Conservation (phyloP, 2,329 filamentous ascomycete species). For the Colletotrichum cordylinicola region DNA sequence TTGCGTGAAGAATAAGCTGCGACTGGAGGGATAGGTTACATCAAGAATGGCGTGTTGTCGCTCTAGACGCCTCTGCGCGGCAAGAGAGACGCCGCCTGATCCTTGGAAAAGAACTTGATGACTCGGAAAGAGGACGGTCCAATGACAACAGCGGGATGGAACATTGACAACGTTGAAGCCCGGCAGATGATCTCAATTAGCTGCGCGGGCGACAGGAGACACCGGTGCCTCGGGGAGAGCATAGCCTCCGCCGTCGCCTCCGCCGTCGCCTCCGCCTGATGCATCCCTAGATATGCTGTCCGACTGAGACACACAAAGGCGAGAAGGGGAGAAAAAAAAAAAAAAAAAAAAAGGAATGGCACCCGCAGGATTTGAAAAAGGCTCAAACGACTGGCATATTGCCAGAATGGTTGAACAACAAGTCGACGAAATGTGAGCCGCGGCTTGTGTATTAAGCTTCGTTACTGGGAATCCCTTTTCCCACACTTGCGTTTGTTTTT, state of each 20-base stretch:
- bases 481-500: background rate
- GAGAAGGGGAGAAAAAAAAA: background rate
- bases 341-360: background rate
- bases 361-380: too few species aligned
- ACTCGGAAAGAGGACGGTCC: background rate
- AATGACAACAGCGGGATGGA: background rate
- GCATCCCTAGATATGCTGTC: background rate
- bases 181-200: background rate
- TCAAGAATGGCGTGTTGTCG: background rate
- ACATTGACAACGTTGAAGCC: background rate
- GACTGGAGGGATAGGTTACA: background rate
- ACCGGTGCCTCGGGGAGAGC: background rate
- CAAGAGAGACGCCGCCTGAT: background rate
- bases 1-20: background rate
- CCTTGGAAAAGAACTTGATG: background rate
- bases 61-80: background rate
- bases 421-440: background rate
- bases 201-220: background rate
- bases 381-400: background rate
- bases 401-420: background rate
- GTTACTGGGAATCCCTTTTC: background rate
- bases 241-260: background rate
- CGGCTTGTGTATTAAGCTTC: background rate
- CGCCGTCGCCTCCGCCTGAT: background rate
- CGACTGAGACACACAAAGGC: conserved; percentile 7